Conservation (phyloP, 2,329 filamentous ascomycete genomes). For the Diaporthe humulicola region DNA sequence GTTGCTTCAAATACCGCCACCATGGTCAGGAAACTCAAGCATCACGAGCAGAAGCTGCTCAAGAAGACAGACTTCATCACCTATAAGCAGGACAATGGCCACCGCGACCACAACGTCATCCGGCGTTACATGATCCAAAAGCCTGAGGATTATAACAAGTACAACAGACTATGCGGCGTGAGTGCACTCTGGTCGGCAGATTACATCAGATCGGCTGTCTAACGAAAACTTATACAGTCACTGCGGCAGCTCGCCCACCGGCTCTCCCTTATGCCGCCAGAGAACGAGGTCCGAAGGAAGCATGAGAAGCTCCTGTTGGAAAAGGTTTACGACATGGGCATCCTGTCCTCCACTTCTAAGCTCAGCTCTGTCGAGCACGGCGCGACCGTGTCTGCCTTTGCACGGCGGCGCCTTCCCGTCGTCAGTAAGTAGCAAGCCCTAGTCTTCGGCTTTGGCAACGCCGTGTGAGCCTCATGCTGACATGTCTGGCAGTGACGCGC, state of each 20-base stretch:
- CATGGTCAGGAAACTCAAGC: slow-evolving; percentile 97
- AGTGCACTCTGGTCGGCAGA: slow-evolving; percentile 45
- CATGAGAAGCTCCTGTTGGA: slow-evolving; percentile 89
- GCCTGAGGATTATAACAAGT: slow-evolving; percentile 83
- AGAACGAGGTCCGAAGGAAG: slow-evolving; percentile 82
- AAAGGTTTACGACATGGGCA: slow-evolving; percentile 93
- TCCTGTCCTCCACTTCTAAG: slow-evolving; percentile 82
- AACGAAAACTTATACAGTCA: slow-evolving; percentile 63
- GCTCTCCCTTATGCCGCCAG: slow-evolving; percentile 84
- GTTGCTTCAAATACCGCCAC: slow-evolving; percentile 45
- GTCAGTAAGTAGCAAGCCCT: slow-evolving; percentile 62
- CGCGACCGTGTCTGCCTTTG: slow-evolving; percentile 91
- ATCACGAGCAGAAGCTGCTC: slow-evolving; percentile 96
- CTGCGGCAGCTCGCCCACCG: slow-evolving; percentile 91
- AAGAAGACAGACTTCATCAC: slow-evolving; percentile 94
- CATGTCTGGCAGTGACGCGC: slow-evolving; percentile 70
- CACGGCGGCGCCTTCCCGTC: slow-evolving; percentile 84
- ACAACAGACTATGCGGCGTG: slow-evolving; percentile 77
- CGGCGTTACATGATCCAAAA: slow-evolving; percentile 94
- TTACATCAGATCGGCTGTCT: slow-evolving; percentile 44
- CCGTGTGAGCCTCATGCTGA: not conserved
- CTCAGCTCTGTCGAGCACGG: slow-evolving; percentile 88
- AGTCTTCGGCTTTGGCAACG: too few species aligned
- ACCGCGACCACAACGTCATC: slow-evolving; percentile 84
- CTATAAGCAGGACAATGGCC: slow-evolving; percentile 89